Conservation (phyloP, 2,329 filamentous ascomycete genomes). For the Colletotrichum musae region DNA sequence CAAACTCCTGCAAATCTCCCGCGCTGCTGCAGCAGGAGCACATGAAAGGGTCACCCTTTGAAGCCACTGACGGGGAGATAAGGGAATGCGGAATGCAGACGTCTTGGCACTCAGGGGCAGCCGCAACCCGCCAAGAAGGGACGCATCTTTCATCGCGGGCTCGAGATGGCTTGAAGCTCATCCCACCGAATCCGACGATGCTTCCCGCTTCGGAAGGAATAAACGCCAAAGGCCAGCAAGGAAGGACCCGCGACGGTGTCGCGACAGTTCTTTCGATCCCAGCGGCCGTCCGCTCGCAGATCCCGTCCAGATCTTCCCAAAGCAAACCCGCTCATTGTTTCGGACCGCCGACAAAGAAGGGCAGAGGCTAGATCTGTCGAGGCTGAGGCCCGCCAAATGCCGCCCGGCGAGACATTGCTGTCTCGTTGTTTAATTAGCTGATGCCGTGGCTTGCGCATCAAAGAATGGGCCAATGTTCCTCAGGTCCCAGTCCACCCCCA, state of each 20-base stretch:
- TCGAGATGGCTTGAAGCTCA: background rate
- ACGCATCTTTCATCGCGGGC: background rate
- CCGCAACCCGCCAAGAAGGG: background rate
- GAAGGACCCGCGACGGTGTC: background rate
- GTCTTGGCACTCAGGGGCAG: constrained; percentile 24
- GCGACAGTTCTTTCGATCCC: background rate
- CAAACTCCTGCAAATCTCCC: background rate
- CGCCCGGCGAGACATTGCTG: constrained; percentile 12
- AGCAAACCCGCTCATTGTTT: constrained; percentile 5
- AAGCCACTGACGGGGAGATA: constrained; percentile 18
- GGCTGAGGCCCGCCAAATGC: background rate
- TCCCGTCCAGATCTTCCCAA: constrained; percentile 18
- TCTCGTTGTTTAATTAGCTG: constrained; percentile 25
- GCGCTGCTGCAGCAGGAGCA: background rate
- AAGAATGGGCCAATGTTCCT: constrained; percentile 22
- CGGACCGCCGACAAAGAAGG: constrained; percentile 5
- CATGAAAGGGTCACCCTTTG: background rate
- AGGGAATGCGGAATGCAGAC: constrained; percentile 9
- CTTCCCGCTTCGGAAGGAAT: background rate
- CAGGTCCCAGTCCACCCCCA: background rate
- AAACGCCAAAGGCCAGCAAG: no score
- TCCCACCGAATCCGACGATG: background rate
- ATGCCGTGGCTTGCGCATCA: constrained; percentile 20
- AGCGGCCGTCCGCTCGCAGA: background rate
- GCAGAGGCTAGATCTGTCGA: constrained; percentile 4